A percentile compares a stretch with the other conserved stretches of the same genome.
Evolutionary conservation across 1,284 basidiomycete species (phyloP).

Genomic region (Coriolopsis trogii): DNA sequence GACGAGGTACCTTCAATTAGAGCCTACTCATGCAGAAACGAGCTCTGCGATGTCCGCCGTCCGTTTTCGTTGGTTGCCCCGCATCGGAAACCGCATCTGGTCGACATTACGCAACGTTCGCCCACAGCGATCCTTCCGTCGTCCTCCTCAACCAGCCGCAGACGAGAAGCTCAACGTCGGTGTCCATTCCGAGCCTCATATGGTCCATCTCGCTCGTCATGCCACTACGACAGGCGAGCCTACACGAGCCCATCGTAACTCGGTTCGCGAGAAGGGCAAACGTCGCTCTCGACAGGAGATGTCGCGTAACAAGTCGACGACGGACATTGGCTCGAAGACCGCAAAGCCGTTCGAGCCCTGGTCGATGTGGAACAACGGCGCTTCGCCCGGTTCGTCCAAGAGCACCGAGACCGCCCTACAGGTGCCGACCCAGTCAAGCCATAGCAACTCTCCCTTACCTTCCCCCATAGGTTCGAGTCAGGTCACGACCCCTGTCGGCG

Average conservation of each 20-base stretch:
- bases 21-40: slow-evolving; percentile 83
- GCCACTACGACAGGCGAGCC: slow-evolving; percentile 20
- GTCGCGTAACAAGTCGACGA: slow-evolving; percentile 29
- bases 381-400: slow-evolving; percentile 18
- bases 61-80: slow-evolving; percentile 50
- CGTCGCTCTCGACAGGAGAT: slow-evolving; percentile 20
- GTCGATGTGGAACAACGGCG: slow-evolving; percentile 16
- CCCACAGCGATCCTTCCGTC: slow-evolving; percentile 41
- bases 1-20: slow-evolving; percentile 56
- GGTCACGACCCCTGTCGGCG: slow-evolving; percentile 23
- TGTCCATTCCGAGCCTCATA: slow-evolving; percentile 32
- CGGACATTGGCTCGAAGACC: slow-evolving; percentile 24
- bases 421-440: slow-evolving; percentile 19
- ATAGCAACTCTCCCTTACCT: slow-evolving; percentile 24
- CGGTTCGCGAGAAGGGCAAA: slow-evolving; percentile 30
- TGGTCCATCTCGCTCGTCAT: slow-evolving; percentile 21
- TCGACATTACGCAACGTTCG: slow-evolving; percentile 48
- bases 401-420: slow-evolving; percentile 24
- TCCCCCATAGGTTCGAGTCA: slow-evolving; percentile 23
- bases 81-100: slow-evolving; percentile 35
- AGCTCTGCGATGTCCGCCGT: slow-evolving; percentile 72
- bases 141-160: slow-evolving; percentile 26
- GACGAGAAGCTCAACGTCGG: slow-evolving; percentile 34
- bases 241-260: slow-evolving; percentile 6
- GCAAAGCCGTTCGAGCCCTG: slow-evolving; percentile 19